These are phyloP conservation scores for Solanum hybrid DNA, from an alignment of 305 asterid genomes.

Conservation along the genomic window DNA sequence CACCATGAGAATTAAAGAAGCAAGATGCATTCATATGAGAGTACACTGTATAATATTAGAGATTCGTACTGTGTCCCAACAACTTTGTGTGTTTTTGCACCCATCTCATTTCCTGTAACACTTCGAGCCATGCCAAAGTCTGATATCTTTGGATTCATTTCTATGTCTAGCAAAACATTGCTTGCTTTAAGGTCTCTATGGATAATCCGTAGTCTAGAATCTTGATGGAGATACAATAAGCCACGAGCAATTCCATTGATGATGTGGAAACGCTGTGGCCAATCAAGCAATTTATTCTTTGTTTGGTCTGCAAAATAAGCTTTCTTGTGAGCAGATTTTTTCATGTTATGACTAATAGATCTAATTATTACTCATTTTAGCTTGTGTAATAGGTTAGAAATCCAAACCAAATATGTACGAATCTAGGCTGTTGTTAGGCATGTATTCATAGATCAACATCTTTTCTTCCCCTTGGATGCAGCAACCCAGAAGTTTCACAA, in stretches of 20 bases:
- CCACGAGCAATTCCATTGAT: conserved; percentile 14
- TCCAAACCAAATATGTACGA: conserved; percentile 1
- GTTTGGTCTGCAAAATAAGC: neutral
- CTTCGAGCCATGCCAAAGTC: conserved; percentile 10
- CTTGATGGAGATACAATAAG: conserved; percentile 15
- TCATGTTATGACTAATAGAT: neutral
- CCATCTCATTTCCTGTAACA: neutral
- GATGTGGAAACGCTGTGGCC: conserved; percentile 3
- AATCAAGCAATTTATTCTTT: neutral
- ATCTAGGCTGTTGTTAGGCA: neutral
- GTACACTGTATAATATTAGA: neutral
- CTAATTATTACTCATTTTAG: neutral
- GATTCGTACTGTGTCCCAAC: conserved; percentile 14
- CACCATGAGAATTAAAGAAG: neutral
- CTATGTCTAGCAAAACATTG: conserved; percentile 6
- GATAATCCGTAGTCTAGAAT: conserved; percentile 10
- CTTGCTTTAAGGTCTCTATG: conserved; percentile 18
- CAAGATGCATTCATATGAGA: neutral
- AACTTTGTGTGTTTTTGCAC: neutral
- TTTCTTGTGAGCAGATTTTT: neutral
- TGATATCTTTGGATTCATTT: conserved; percentile 17
- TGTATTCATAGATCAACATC: conserved; percentile 5
- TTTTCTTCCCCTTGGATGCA: conserved; percentile 7
- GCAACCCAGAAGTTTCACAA: neutral
- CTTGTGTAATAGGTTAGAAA: neutral